Evolutionary conservation across 164 flowering plant genomes (phyloP).

Genomic region (Cinnamomum micranthum): DNA sequence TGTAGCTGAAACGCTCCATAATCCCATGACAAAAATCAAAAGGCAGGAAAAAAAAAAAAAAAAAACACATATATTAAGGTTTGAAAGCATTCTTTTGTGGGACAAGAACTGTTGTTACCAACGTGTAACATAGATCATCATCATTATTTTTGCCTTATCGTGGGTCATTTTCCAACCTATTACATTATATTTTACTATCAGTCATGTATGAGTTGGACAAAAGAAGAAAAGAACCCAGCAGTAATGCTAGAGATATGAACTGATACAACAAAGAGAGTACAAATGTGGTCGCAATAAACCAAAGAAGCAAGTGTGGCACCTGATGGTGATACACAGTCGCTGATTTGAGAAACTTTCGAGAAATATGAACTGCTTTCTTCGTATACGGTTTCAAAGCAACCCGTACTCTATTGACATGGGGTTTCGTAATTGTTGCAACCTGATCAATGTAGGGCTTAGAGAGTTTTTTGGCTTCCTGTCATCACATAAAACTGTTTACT

Average conservation of each 20-base stretch:
- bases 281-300: not conserved
- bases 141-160: no score
- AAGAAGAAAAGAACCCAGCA: not conserved
- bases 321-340: conserved; percentile 69
- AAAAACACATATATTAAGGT: no score
- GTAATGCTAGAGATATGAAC: not conserved
- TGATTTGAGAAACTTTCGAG: conserved; percentile 54
- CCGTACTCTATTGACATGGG: conserved; percentile 70
- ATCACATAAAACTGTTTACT: conserved; percentile 5
- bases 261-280: not conserved
- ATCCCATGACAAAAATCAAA: no score
- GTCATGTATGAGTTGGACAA: no score
- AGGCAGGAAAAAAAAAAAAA: no score
- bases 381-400: conserved; percentile 70
- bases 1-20: no score
- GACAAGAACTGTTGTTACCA: no score
- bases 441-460: conserved; percentile 76
- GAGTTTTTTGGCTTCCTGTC: conserved; percentile 69
- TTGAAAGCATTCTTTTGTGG: no score
- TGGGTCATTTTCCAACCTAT: no score
- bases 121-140: no score
- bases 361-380: conserved; percentile 43
- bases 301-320: conserved; percentile 31
- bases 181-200: no score
- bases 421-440: conserved; percentile 54